Evolutionary conservation across 177 flowering plant genomes (phyloP).

Genomic region (Vitis hybrid): DNA sequence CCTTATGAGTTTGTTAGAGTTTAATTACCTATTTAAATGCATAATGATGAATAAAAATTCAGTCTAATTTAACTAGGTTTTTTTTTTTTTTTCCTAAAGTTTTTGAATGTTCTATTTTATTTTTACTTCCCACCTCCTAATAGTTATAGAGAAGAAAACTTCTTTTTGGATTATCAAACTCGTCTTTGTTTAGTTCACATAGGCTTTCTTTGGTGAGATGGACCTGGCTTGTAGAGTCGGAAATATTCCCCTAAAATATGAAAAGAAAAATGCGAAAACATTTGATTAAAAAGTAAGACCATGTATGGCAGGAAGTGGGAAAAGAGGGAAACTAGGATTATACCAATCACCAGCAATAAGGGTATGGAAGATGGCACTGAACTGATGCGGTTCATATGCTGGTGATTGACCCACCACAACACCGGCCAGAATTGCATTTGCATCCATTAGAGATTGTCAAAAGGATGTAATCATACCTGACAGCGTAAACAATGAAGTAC

Average conservation of each 20-base stretch:
- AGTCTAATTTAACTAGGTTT: too few relatives aligned
- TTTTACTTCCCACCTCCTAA: too few relatives aligned
- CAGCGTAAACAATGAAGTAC: conserved; percentile 30
- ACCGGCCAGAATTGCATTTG: conserved; percentile 86
- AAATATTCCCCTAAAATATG: conserved; percentile 72
- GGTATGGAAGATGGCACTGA: conserved; percentile 84
- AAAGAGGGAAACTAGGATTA: neutral
- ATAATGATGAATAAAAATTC: too few relatives aligned
- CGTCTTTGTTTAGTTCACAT: conserved; percentile 4
- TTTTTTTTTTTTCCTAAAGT: too few relatives aligned
- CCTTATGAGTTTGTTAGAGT: too few relatives aligned
- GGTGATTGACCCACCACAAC: conserved; percentile 80
- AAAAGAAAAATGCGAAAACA: neutral
- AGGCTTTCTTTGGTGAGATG: conserved; percentile 35
- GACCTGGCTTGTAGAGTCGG: conserved; percentile 70
- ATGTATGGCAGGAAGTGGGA: neutral
- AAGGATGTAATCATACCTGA: neutral
- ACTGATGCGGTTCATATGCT: conserved; percentile 63
- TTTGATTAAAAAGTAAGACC: neutral
- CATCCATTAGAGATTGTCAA: conserved; percentile 5
- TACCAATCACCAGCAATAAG: conserved; percentile 82
- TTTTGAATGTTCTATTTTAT: too few relatives aligned
- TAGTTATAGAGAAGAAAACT: too few relatives aligned
- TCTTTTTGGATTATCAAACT: too few relatives aligned
- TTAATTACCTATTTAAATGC: too few relatives aligned